A percentile compares a stretch with the other conserved stretches of the same genome.
These are phyloP conservation scores for Croton laevigatus DNA, from an alignment of 441 rosid species.

Conservation along the genomic window DNA sequence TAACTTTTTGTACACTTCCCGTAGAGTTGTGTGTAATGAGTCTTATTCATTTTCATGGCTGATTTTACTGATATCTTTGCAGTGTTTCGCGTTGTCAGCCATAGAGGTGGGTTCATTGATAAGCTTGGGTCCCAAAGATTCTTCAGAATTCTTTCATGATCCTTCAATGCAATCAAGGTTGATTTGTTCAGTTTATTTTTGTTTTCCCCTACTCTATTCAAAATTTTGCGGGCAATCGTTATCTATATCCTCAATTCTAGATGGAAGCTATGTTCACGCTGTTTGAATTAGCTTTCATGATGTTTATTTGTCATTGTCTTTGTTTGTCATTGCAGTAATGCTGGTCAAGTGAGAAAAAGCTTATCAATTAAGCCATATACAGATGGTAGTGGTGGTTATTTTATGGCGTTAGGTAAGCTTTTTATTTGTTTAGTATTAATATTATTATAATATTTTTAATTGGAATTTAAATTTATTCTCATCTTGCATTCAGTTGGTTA, in stretches of 20 bases:
- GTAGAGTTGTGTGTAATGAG: not conserved
- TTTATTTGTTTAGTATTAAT: conserved; percentile 15
- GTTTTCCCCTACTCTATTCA: not conserved
- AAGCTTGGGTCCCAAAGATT: conserved; percentile 62
- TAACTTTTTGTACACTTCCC: not conserved
- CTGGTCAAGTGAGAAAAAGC: conserved; percentile 95
- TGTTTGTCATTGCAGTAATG: conserved; percentile 49
- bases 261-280: not conserved
- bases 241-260: not conserved
- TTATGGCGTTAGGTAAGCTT: conserved; percentile 71
- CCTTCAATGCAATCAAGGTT: conserved; percentile 84
- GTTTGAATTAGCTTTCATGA: not conserved
- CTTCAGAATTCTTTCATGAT: conserved; percentile 90
- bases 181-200: conserved; percentile 11
- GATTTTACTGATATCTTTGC: conserved; percentile 28
- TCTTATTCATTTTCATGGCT: conserved; percentile 8
- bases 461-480: conserved; percentile 10
- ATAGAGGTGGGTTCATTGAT: conserved; percentile 85
- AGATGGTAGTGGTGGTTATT: conserved; percentile 74
- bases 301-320: not conserved
- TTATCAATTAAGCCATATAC: conserved; percentile 63
- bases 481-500: not conserved
- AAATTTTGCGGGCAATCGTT: not conserved
- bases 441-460: conserved; percentile 17
- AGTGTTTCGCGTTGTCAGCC: conserved; percentile 83